Base-by-base conservation (phyloP, 169 alveolate genomes). In the Cryptosporidium viatorum region DNA sequence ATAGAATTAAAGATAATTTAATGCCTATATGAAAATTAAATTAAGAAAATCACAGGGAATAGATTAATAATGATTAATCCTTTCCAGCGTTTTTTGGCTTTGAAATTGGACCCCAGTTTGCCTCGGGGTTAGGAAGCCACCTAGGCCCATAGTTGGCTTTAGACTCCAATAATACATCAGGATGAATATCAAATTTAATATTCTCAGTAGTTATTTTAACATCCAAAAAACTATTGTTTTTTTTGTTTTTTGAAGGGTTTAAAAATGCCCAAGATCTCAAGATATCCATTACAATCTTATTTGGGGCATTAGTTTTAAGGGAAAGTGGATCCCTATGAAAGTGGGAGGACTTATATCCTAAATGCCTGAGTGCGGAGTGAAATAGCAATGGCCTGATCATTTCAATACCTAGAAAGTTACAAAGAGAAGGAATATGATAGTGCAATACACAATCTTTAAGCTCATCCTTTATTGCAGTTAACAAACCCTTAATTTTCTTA, bases 311-410 rank as follows among this genome's bases (percentile, higher is more conserved):
- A 18, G 98, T 96, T 91, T 96, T 96, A 55, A 96, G 92, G 55
- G 96, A 94, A 75, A 94, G 94, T 45, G 98, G 97, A 26, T 96
- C 96, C 68, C 96, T 92, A 84, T 96, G 98, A 73, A 97, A 96
- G 86, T 96, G 97, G 12, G 97, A 95, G 29, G 96, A 93, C 73
- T 93, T 91, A 86, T 95, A 94, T 71, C 97, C 97, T 80, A 96
- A 86, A 73, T 95, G 91, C 50, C 92, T 84, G 8, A 94, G 52
- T 3, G 96, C 97, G 0, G 95, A 92, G 59, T 86, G 91, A 65
- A 93, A 80, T 4, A 67, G 69, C 1, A 75, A 4, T 4, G 94
- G 94, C 69, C 58, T 86, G 37, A 93, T 69, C 94, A 92, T 93
- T n/a, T 71, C 91, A 43, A 93, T 85, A 41, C 85, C 91, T 21